These are phyloP conservation scores for Nitzschia inconspicua DNA, from an alignment of 108 stramenopile species.

Conservation along the genomic window DNA sequence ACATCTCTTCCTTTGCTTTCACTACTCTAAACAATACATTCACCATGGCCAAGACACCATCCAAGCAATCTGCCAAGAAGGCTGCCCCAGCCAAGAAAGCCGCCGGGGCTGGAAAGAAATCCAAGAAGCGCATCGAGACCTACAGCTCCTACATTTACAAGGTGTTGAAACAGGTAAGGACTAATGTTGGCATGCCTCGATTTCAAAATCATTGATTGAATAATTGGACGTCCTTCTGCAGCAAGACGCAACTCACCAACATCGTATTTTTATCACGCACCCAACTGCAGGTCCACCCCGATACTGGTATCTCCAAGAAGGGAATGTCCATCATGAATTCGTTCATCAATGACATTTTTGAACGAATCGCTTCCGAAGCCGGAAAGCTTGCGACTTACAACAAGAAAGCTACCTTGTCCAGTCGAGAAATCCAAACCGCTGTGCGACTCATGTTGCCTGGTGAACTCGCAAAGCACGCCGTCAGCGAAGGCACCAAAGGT, in stretches of 20 bases:
- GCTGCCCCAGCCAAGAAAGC: slow-evolving; percentile 37
- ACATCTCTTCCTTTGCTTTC: slow-evolving; percentile 11
- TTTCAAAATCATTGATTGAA: too few relatives aligned
- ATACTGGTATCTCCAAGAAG: slow-evolving; percentile 93
- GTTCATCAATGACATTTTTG: slow-evolving; percentile 94
- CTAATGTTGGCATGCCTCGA: too few relatives aligned
- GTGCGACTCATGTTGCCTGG: slow-evolving; percentile 92
- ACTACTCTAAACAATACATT: too few relatives aligned
- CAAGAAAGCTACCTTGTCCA: slow-evolving; percentile 90
- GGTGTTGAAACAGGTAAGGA: slow-evolving; percentile 90
- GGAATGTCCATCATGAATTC: slow-evolving; percentile 96
- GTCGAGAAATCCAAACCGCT: slow-evolving; percentile 92
- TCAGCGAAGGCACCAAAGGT: slow-evolving; percentile 67
- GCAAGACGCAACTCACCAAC: too few relatives aligned
- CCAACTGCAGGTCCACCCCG: too few relatives aligned
- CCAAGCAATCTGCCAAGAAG: slow-evolving; percentile 63
- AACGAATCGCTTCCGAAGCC: slow-evolving; percentile 87
- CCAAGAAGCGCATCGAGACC: slow-evolving; percentile 80
- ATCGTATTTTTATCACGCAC: too few relatives aligned
- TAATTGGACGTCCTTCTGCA: too few relatives aligned
- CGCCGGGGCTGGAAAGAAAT: slow-evolving; percentile 29
- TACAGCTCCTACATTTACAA: slow-evolving; percentile 94
- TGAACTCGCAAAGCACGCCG: slow-evolving; percentile 91
- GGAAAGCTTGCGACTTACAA: slow-evolving; percentile 89
- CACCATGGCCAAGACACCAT: slow-evolving; percentile 74